Base-by-base conservation (phyloP, 495 filamentous ascomycete genomes). In the Cercophora scortea region DNA sequence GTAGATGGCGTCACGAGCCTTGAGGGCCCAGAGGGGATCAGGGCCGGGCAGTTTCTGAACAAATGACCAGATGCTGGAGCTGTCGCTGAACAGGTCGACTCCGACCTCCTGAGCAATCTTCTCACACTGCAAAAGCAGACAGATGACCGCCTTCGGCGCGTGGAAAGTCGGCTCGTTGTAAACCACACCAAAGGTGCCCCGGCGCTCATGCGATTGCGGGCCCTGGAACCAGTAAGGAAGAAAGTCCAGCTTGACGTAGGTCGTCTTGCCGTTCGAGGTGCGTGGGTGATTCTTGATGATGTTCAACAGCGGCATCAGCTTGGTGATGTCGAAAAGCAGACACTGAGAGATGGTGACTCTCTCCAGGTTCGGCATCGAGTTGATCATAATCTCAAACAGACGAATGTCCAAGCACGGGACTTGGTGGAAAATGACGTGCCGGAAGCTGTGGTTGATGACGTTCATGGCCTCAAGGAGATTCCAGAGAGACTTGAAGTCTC, bases 1-100 rank as follows among this genome's bases (percentile, higher is more conserved):
- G 25, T 25, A 25, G 25, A 25, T 8, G 2, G 60, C 56, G 10
- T 67, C 64, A 5, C 64, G 57, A 1, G 53, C 57, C 41, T 67
- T 65, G 33, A 56, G 10, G 0, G 59, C 55, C 64, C 64, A 67
- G 11, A 65, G 51, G 1, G n/a, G 8, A 39, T 65, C 57, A 0
- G 60, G 57, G 5, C 64, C 64, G 0, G 64, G 64, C 2, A 67
- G 45, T 10, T 51, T 54, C 15, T 55, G 44, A 2, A 67, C 42
- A 35, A 65, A 67, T 40, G 44, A 40, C 51, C 54, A 67, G 42
- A 65, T 55, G 0, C 57, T 54, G 0, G 60, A 61, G 43, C 56
- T 49, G 10, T 63, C 60, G 52, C 60, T 53, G 6, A 63, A 6
- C 34, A 65, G 32, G 13, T 67, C 64, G 55, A 67, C 59, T 1